A percentile compares a stretch with the other conserved stretches of the same genome.
Evolutionary conservation across 345 rosid species (phyloP).

Genomic region (Odontarrhena argentea): DNA sequence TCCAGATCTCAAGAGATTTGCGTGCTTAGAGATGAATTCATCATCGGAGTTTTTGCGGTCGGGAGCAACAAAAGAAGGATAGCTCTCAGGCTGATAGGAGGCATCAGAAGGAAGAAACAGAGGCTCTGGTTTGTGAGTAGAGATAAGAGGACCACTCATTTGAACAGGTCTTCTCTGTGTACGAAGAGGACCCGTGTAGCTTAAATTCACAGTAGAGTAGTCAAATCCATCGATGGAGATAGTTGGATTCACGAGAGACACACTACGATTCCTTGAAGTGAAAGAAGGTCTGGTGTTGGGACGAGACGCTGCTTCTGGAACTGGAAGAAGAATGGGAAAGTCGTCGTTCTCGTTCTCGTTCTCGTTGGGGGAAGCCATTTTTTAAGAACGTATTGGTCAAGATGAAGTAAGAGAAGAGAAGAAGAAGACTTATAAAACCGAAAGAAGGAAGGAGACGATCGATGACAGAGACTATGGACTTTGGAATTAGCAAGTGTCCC

Average conservation of each 20-base stretch:
- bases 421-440: neutral
- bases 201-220: slow-evolving; percentile 47
- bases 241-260: slow-evolving; percentile 62
- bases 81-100: slow-evolving; percentile 44
- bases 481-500: no score
- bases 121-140: slow-evolving; percentile 44
- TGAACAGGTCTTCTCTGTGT: slow-evolving; percentile 57
- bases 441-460: no score
- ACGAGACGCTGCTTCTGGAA: slow-evolving; percentile 41
- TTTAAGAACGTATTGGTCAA: neutral
- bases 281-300: slow-evolving; percentile 30
- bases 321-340: slow-evolving; percentile 18
- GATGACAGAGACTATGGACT: no score
- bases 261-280: slow-evolving; percentile 54
- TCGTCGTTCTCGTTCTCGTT: slow-evolving; percentile 23
- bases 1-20: slow-evolving; percentile 80
- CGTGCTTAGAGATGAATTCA: slow-evolving; percentile 54
- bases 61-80: slow-evolving; percentile 45
- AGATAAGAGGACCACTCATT: slow-evolving; percentile 71
- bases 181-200: slow-evolving; percentile 84
- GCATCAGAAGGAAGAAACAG: slow-evolving; percentile 16
- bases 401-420: no score
- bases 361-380: slow-evolving; percentile 22
- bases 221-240: slow-evolving; percentile 52
- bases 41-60: slow-evolving; percentile 50